Base-by-base conservation (phyloP, 768 basidiomycete species). In the Cyclocybe cylindracea region DNA sequence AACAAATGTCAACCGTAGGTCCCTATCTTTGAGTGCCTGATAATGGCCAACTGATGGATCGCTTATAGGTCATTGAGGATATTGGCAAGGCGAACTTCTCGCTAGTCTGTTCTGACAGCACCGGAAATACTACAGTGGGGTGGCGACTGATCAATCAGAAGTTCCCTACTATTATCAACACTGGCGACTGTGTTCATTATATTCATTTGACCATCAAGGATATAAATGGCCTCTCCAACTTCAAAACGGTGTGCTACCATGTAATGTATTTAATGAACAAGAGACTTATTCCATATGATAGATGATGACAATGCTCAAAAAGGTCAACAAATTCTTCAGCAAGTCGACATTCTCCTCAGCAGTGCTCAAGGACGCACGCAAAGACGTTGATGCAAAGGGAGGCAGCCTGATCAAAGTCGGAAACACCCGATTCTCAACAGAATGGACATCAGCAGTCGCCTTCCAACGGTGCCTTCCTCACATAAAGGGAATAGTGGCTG, bases 141-240 rank as follows among this genome's bases (percentile, higher is more conserved):
- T 32, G 51, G 3, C 36, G 47, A 18, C 34, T 50, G 10, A 44
- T 31, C 8, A 40, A 18, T 3, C 48, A 40, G 9, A 3, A 32
- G 7, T 37, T 48, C 9, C 51, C 51, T 35, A 49, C 51, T n/a
- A 53, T 57, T 9, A 43, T 57, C 18, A 48, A 53, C 29, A 7
- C 48, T 5, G 33, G 56, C 38, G 51, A 57, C 43, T 53, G 56
- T 46, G 51, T 57, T 35, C 56, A 57, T 43, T 52, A 57, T 46
- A 18, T 57, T 8, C 56, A 57, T n/a, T 44, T 45, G 18, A 53
- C 48, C 10, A 57, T 57, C 33, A 57, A 57, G 33, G 56, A 57
- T 46, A 49, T 57, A 3, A 47, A 11, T 2, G 49, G 49, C 14
- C 46, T 52, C 16, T n/a, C 31, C 4, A 42, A 11, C 2, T 56